Evolutionary conservation across 495 filamentous ascomycete species (phyloP).

Genomic region (Choiromyces venosus): DNA sequence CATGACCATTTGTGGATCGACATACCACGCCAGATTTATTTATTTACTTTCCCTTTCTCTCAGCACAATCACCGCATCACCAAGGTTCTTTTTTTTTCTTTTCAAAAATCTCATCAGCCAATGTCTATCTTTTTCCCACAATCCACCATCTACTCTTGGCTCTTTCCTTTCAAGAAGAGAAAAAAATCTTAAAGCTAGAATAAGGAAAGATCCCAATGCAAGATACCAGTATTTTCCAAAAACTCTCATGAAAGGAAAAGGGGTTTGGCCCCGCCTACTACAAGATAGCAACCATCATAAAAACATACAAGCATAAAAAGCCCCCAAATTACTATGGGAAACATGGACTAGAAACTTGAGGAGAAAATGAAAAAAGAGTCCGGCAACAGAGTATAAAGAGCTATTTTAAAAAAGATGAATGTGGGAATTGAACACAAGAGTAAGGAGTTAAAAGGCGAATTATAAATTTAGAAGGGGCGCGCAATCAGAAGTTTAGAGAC

Average conservation of each 20-base stretch:
- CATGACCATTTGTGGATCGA: neutral
- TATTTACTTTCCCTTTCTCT: neutral
- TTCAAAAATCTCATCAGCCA: neutral
- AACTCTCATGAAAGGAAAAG: slow-evolving; percentile 11
- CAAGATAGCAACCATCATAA: slow-evolving; percentile 11
- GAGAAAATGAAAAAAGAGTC: neutral
- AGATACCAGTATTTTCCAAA: slow-evolving; percentile 5
- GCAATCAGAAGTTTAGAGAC: slow-evolving; percentile 15
- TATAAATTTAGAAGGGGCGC: neutral
- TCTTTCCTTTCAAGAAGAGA: neutral
- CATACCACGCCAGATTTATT: neutral
- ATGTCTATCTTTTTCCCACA: neutral
- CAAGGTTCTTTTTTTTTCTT: neutral
- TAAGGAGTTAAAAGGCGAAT: neutral
- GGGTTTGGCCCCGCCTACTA: neutral
- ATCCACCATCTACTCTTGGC: neutral
- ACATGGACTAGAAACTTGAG: neutral
- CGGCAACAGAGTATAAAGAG: neutral
- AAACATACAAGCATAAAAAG: slow-evolving; percentile 8
- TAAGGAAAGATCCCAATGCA: slow-evolving; percentile 8
- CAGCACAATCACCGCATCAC: neutral
- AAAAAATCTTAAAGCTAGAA: neutral
- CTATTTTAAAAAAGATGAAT: neutral
- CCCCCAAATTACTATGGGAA: neutral
- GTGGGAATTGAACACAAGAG: neutral